Conservation (phyloP, 2,329 filamentous ascomycete species). For the Mariannaea elegans region DNA sequence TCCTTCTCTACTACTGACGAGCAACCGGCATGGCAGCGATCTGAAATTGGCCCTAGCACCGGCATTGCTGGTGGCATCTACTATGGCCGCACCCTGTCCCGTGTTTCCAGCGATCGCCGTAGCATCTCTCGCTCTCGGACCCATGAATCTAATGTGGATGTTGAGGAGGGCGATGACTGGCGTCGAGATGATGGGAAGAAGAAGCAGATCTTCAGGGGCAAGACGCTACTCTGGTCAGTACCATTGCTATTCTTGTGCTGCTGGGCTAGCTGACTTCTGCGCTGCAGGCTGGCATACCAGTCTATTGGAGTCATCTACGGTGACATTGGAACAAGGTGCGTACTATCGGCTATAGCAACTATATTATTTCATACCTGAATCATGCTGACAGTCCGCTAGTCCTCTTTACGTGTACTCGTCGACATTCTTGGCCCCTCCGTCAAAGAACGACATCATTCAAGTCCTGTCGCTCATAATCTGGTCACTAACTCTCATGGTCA, state of each 20-base stretch:
- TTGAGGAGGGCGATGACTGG: constrained; percentile 1
- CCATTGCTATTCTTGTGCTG: neutral
- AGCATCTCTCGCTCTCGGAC: constrained; percentile 7
- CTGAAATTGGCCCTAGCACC: neutral
- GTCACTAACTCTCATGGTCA: constrained; percentile 73
- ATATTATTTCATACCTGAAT: neutral
- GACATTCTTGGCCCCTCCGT: constrained; percentile 64
- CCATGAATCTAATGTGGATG: neutral
- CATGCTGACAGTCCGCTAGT: constrained; percentile 39
- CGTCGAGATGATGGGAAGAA: neutral
- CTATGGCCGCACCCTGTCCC: neutral
- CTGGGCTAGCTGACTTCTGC: neutral
- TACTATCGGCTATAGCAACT: neutral
- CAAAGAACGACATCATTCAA: constrained; percentile 65
- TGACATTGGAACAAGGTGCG: constrained; percentile 63
- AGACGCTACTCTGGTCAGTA: neutral
- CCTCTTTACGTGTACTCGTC: constrained; percentile 74
- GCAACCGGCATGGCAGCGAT: constrained; percentile 1
- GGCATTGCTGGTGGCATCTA: constrained; percentile 1
- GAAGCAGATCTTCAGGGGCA: constrained; percentile 4
- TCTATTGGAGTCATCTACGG: constrained; percentile 72
- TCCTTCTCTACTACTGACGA: too few species aligned
- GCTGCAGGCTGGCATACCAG: constrained; percentile 64
- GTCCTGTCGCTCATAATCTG: constrained; percentile 73
- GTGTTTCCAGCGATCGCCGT: neutral